Evolutionary conservation across 2,329 filamentous ascomycete genomes (phyloP).

Genomic region (Helicocarpus griseus): DNA sequence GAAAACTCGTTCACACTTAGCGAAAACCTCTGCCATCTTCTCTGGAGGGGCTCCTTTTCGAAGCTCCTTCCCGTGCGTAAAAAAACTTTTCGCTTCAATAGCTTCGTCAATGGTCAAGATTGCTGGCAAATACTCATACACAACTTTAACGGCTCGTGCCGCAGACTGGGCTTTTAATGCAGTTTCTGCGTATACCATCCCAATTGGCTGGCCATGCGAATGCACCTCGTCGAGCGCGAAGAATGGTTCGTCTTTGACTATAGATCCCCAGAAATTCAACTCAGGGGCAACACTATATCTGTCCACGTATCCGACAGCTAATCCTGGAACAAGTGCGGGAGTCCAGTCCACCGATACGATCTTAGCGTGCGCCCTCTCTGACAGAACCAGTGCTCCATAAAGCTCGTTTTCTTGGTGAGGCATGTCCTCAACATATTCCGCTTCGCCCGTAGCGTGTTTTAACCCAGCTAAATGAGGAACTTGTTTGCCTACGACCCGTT

Average conservation of each 20-base stretch:
- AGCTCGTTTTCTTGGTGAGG: slow-evolving; percentile 70
- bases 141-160: slow-evolving; percentile 64
- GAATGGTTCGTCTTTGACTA: slow-evolving; percentile 64
- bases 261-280: slow-evolving; percentile 74
- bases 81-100: slow-evolving; percentile 71
- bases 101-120: slow-evolving; percentile 85
- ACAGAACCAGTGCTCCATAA: slow-evolving; percentile 69
- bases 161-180: slow-evolving; percentile 62
- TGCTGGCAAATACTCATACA: slow-evolving; percentile 74
- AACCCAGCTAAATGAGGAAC: slow-evolving; percentile 71
- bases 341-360: slow-evolving; percentile 64
- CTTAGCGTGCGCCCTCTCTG: slow-evolving; percentile 70
- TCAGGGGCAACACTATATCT: slow-evolving; percentile 63
- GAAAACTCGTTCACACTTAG: slow-evolving; percentile 64
- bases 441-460: slow-evolving; percentile 79
- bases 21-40: slow-evolving; percentile 58
- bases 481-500: slow-evolving; percentile 69
- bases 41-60: slow-evolving; percentile 51
- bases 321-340: slow-evolving; percentile 62
- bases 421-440: slow-evolving; percentile 84
- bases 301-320: slow-evolving; percentile 69
- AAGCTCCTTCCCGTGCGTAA: slow-evolving; percentile 64
- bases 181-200: slow-evolving; percentile 66
- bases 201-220: slow-evolving; percentile 75
- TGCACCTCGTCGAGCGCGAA: slow-evolving; percentile 75